phyloP scores from a whole-genome alignment of 352 stramenopile species.

The Globisporangium nagaii region DNA sequence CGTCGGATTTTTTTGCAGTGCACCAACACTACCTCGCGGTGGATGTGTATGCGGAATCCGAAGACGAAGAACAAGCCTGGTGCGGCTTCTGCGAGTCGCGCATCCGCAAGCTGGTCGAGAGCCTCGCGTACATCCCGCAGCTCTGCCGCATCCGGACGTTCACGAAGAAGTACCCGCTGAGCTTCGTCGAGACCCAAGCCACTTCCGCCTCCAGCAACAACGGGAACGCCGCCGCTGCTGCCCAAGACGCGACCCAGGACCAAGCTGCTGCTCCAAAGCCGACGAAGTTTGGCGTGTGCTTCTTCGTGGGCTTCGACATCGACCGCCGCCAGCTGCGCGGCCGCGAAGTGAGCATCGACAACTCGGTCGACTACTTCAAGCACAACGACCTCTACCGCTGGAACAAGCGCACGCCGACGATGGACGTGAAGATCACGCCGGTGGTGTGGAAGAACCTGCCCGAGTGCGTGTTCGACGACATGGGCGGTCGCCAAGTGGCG shows the following conservation, averaged over 20 bases:
- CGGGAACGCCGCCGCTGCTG: slow-evolving; percentile 10
- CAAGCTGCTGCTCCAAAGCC: slow-evolving; percentile 16
- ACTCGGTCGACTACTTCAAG: slow-evolving; percentile 86
- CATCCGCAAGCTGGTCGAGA: slow-evolving; percentile 89
- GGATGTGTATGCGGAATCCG: slow-evolving; percentile 86
- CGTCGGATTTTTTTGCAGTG: slow-evolving; percentile 84
- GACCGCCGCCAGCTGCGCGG: slow-evolving; percentile 70
- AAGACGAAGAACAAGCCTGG: slow-evolving; percentile 91
- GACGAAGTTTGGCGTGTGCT: slow-evolving; percentile 71
- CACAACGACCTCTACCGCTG: slow-evolving; percentile 86
- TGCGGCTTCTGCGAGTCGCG: slow-evolving; percentile 92
- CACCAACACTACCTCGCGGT: slow-evolving; percentile 90
- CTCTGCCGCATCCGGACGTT: slow-evolving; percentile 79
- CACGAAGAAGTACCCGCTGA: slow-evolving; percentile 82
- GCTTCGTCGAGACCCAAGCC: slow-evolving; percentile 29
- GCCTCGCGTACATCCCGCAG: slow-evolving; percentile 73
- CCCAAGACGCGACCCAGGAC: slow-evolving; percentile 14
- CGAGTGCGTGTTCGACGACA: slow-evolving; percentile 81
- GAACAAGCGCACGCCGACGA: slow-evolving; percentile 83
- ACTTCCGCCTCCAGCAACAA: neutral
- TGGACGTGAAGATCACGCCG: slow-evolving; percentile 85
- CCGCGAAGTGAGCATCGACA: slow-evolving; percentile 81
- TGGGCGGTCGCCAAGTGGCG: slow-evolving; percentile 62
- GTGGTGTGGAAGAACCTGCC: slow-evolving; percentile 83
- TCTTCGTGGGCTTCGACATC: slow-evolving; percentile 85